phyloP scores from a whole-genome alignment of 768 basidiomycete species.

The Podaxis rugospora region DNA sequence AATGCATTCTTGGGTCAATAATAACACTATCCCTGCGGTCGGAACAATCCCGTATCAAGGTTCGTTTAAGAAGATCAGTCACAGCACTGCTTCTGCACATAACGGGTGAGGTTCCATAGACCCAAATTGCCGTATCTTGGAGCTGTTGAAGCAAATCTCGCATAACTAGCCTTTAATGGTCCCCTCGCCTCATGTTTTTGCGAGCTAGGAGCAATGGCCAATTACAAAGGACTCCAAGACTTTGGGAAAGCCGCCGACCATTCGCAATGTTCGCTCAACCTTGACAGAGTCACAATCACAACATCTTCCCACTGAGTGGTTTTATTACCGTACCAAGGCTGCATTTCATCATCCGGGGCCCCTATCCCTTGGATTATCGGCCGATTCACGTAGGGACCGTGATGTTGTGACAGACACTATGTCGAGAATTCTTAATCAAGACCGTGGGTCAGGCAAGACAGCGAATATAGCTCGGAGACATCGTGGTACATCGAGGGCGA shows the following conservation, averaged over 20 bases:
- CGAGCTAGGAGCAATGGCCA: neutral
- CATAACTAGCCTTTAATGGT: neutral
- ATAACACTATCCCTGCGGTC: slow-evolving; percentile 9
- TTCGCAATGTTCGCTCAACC: neutral
- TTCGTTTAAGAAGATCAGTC: slow-evolving; percentile 14
- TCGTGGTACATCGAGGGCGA: neutral
- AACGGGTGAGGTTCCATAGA: slow-evolving; percentile 10
- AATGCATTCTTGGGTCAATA: slow-evolving; percentile 8
- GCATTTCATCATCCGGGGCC: slow-evolving; percentile 7
- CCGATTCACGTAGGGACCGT: neutral
- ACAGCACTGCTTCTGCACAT: slow-evolving; percentile 10
- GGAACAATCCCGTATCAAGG: slow-evolving; percentile 10
- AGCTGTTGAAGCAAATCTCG: slow-evolving; percentile 3
- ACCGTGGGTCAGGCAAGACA: slow-evolving; percentile 1
- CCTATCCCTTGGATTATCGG: slow-evolving; percentile 6
- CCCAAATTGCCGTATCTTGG: neutral
- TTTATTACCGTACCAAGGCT: neutral
- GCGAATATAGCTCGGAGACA: neutral
- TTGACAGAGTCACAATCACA: slow-evolving; percentile 6
- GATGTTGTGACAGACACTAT: slow-evolving; percentile 10
- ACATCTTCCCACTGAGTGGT: slow-evolving; percentile 4
- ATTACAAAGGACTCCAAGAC: neutral
- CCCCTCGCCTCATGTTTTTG: neutral
- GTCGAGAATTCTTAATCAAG: neutral
- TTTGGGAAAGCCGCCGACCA: neutral